Base-by-base conservation (phyloP, 164 flowering plant species). In the Nymphaea thermarum region DNA sequence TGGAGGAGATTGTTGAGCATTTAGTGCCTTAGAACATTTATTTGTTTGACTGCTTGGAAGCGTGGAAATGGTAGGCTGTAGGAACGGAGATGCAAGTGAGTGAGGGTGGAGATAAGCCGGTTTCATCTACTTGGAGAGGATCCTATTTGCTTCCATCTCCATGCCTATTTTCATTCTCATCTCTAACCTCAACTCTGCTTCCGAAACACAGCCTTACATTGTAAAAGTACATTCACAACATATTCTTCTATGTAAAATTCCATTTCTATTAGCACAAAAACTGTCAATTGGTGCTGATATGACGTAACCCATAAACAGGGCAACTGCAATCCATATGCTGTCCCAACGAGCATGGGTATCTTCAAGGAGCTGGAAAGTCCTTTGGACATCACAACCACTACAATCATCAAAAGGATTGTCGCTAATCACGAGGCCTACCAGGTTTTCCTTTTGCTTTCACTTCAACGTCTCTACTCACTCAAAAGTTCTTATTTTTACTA, bases 341-440 rank as follows among this genome's bases (percentile, higher is more conserved):
- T 91, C 59, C 96, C 99, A 15, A 85, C 80, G 66, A 89, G 86
- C 67, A 75, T 94, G 95, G 91, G 81, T 62, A 88, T 91, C 70
- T 89, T 77, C 71, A 76, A 77, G 75, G 73, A 83, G 65, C 64
- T 91, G 69, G 93, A 91, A 44, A 94, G 99, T 78, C 93, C 93
- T 25, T 71, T 90, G 72, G 96, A 90, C 69, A 83, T 94, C 71
- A 90, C 93, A 11, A 94, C 99, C 25, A 82, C 85, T 70, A 91
- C 99, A 6, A 90, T 94, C 70, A 91, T 91, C 63, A 85, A 75
- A 73, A 83, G 99, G 73, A 94, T 94, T 53, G 97, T 91, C 63
- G 78, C 97, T 51, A 94, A 94, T 77, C 94, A 93, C 67, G 97
- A 91, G 73, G 94, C 98, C 14, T 93, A 85, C 76, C 95, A 87